Evolutionary conservation across 2,329 filamentous ascomycete genomes (phyloP), one percentile per base, ranked within the genome.

Genomic region (Exophiala aquamarina): DNA sequence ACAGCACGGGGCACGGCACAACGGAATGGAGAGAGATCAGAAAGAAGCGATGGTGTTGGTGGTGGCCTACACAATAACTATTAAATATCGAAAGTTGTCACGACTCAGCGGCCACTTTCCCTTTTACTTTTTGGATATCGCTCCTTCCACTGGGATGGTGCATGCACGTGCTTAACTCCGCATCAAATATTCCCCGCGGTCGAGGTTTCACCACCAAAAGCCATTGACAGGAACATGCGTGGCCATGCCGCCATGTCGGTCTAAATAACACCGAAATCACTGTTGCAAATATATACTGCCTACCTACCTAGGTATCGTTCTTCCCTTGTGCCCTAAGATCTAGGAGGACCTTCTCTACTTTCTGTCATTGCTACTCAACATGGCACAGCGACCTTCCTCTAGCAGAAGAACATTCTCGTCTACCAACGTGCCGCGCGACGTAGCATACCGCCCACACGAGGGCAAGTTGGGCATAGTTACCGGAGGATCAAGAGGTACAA

Each of bases 391-490:
- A 41, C 41, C 53, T 26, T 9, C n/a, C n/a, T 41, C 36, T n/a
- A 18, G 35, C 14, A 43, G 28, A 19, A 33, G 52, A 17, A 45
- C 28, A 13, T 49, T 55, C 48, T 52, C 55, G 14, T 55, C 57
- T 2, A 58, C 49, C 13, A 57, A 54, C 26, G 29, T 57, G 37
- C 44, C 47, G 20, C 50, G 35, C 19, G 46, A 37, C n/a, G 26
- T 35, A 10, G 38, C 47, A 17, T 61, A 59, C 49, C 62, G 68
- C 31, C 60, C 68, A 39, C 72, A 86, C n/a, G 82, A 88, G 63
- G 86, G 86, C 58, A 90, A 90, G 66, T 74, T 91, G 41, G 88
- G 81, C 43, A 83, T 94, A 56, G 76, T 93, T 37, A 93, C 89
- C 1, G 89, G 89, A 47, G 86, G 83, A 50, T 89, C 87, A 48